Percentiles rank a stretch among this genome's conserved stretches.
phyloP scores from a whole-genome alignment of 352 stramenopile species.

The Globisporangium spinosum region DNA sequence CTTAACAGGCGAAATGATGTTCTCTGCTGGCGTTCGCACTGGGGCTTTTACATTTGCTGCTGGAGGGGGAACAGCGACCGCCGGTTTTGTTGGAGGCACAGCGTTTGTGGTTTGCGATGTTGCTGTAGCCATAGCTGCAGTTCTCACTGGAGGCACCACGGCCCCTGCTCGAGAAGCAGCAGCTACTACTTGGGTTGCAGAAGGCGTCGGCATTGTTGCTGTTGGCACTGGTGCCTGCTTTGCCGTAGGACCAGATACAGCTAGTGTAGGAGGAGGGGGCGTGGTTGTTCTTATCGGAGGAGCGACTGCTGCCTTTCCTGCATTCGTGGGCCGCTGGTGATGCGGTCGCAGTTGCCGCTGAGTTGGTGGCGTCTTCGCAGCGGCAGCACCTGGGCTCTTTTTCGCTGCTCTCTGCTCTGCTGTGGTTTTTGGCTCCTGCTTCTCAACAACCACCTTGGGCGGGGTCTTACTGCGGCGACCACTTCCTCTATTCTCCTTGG shows the following conservation, averaged over 20 bases:
- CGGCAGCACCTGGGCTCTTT: not conserved
- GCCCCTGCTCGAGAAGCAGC: not conserved
- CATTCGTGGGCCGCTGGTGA: not conserved
- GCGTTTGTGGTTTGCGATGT: not conserved
- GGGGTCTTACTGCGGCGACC: not conserved
- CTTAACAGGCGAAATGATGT: not conserved
- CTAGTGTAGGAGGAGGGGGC: not conserved
- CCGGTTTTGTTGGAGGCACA: not conserved
- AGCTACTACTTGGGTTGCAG: not conserved
- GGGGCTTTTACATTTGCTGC: not conserved
- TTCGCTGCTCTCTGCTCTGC: not conserved
- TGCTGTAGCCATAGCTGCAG: not conserved
- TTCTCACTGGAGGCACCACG: not conserved
- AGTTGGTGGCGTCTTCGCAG: not conserved
- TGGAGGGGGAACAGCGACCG: not conserved
- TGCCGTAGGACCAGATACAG: not conserved
- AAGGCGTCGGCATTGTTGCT: not conserved
- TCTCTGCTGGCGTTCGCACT: not conserved
- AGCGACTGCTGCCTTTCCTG: not conserved
- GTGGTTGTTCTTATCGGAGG: not conserved
- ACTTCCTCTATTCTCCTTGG: not conserved
- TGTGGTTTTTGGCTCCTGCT: not conserved
- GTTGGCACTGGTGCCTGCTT: not conserved
- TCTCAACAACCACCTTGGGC: not conserved
- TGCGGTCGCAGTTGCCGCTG: not conserved